A percentile compares a stretch with the other conserved stretches of the same genome.
Evolutionary conservation across 352 stramenopile species (phyloP).

Genomic region (Globisporangium recalcitrans): DNA sequence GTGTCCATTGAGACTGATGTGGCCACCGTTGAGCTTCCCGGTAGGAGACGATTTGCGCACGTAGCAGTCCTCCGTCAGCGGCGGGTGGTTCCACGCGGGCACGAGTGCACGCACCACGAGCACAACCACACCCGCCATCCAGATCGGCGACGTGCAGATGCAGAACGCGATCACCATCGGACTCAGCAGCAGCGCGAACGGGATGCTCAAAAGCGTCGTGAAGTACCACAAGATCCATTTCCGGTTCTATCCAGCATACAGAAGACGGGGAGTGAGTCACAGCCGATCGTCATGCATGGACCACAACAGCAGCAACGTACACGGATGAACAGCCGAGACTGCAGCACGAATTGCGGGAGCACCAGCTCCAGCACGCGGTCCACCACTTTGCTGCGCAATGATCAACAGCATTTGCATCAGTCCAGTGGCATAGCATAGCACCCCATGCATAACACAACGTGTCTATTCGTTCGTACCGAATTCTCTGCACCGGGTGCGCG

Average conservation of each 20-base stretch:
- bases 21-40: constrained; percentile 8
- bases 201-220: constrained; percentile 59
- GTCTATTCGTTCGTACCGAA: constrained; percentile 26
- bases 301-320: constrained; percentile 16
- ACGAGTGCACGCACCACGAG: constrained; percentile 48
- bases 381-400: constrained; percentile 22
- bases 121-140: constrained; percentile 51
- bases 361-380: constrained; percentile 29
- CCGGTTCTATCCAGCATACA: constrained; percentile 27
- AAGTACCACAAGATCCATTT: constrained; percentile 65
- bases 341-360: constrained; percentile 34
- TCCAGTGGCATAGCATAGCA: too few relatives aligned
- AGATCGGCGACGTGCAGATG: constrained; percentile 77
- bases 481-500: constrained; percentile 38
- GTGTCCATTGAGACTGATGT: background rate
- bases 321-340: constrained; percentile 33
- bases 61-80: constrained; percentile 35
- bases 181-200: constrained; percentile 66
- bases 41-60: constrained; percentile 22
- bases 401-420: background rate
- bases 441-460: background rate
- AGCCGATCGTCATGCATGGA: background rate
- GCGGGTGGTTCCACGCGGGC: constrained; percentile 25
- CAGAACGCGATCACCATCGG: constrained; percentile 71
- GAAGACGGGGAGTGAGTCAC: background rate